A percentile compares a stretch with the other conserved stretches of the same genome.
Conservation (phyloP, 2,329 filamentous ascomycete species). For the Calonectria crousiana region DNA sequence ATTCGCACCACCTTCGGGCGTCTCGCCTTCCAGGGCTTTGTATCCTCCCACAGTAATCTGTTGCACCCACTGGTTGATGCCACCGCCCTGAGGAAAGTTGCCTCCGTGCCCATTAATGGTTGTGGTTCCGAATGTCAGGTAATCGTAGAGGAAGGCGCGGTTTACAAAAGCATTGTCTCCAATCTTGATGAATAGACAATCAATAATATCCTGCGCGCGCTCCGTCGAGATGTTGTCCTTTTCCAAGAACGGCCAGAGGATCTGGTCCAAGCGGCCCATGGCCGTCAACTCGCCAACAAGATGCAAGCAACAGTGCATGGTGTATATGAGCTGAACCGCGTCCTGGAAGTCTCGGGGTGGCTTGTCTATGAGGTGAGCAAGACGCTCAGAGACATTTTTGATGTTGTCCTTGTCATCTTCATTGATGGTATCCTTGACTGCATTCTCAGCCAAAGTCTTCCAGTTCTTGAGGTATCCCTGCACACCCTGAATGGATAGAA, state of each 20-base stretch:
- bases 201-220: not conserved
- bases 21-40: not conserved
- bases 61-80: constrained; percentile 2
- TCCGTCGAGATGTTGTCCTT: not conserved
- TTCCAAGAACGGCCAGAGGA: not conserved
- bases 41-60: not conserved
- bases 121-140: not conserved
- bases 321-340: not conserved
- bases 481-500: not conserved
- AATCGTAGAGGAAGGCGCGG: not conserved
- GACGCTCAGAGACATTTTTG: not conserved
- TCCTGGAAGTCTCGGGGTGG: not conserved
- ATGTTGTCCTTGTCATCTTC: not conserved
- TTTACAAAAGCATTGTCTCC: not conserved
- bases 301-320: not conserved
- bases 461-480: not conserved
- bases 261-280: not conserved
- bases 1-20: not conserved
- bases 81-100: not conserved
- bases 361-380: not conserved
- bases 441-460: not conserved
- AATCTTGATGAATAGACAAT: not conserved
- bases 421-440: not conserved
- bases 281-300: not conserved
- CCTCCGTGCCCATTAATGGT: not conserved